phyloP scores from a whole-genome alignment of 352 stramenopile genomes.

The Globisporangium acanthophoron region DNA sequence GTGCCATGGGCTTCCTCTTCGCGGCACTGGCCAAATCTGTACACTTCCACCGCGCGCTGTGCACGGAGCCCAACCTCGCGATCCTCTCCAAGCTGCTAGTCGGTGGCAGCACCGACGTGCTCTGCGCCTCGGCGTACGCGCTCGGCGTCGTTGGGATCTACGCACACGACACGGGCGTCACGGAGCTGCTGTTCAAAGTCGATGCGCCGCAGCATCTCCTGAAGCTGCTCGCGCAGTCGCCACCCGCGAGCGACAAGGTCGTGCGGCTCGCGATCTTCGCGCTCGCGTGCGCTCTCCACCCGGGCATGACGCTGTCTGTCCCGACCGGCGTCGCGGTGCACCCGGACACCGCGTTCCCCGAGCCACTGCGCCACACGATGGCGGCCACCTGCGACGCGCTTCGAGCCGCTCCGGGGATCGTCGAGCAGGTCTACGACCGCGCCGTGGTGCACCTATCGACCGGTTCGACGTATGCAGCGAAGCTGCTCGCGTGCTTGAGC shows the following conservation, averaged over 20 bases:
- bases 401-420: slow-evolving; percentile 10
- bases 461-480: slow-evolving; percentile 35
- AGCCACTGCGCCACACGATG: slow-evolving; percentile 19
- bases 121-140: slow-evolving; percentile 43
- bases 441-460: slow-evolving; percentile 14
- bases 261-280: slow-evolving; percentile 42
- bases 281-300: slow-evolving; percentile 27
- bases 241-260: slow-evolving; percentile 28
- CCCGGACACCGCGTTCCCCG: not conserved
- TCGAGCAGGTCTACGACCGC: slow-evolving; percentile 19
- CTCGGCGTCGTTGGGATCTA: slow-evolving; percentile 41
- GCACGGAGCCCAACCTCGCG: slow-evolving; percentile 43
- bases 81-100: slow-evolving; percentile 67
- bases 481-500: slow-evolving; percentile 28
- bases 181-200: slow-evolving; percentile 44
- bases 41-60: slow-evolving; percentile 41
- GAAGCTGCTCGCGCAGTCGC: slow-evolving; percentile 27
- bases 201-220: slow-evolving; percentile 39
- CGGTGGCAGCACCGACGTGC: slow-evolving; percentile 41
- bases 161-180: slow-evolving; percentile 25
- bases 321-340: slow-evolving; percentile 5
- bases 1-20: slow-evolving; percentile 52
- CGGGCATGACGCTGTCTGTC: slow-evolving; percentile 18
- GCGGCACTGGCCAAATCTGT: slow-evolving; percentile 45
- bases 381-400: slow-evolving; percentile 14